Conservation (phyloP, 352 stramenopile genomes). For the Phytopythium cucurbitacearum region DNA sequence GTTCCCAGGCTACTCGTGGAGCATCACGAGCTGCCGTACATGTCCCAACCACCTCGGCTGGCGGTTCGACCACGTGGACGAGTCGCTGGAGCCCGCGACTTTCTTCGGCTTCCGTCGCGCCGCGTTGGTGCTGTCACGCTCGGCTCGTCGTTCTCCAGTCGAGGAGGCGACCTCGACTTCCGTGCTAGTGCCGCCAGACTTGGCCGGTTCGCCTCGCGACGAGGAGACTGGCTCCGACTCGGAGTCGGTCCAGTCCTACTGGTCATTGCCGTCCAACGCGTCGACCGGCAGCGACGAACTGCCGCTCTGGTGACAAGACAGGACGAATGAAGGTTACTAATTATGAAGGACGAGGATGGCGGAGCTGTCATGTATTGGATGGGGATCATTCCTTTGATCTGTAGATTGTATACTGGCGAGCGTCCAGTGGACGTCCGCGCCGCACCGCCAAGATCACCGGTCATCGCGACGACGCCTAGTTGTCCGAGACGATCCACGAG, state of each 20-base stretch:
- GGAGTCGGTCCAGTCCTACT: conserved; percentile 13
- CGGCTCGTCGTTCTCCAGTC: background rate
- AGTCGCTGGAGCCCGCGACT: conserved; percentile 15
- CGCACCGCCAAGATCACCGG: too few species aligned
- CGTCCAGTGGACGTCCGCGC: too few species aligned
- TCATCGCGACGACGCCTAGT: conserved; percentile 34
- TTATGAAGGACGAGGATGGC: conserved; percentile 1
- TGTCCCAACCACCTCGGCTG: conserved; percentile 76
- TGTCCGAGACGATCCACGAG: conserved; percentile 87
- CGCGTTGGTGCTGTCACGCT: conserved; percentile 35
- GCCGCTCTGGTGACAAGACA: conserved; percentile 13
- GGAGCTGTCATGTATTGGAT: conserved; percentile 18
- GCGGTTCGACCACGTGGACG: conserved; percentile 57
- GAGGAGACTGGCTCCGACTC: conserved; percentile 11
- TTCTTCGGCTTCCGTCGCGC: conserved; percentile 74
- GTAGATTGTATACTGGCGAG: too few species aligned
- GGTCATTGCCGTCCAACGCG: conserved; percentile 10
- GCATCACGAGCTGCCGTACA: conserved; percentile 62
- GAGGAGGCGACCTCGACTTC: conserved; percentile 11
- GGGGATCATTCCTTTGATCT: conserved; percentile 5
- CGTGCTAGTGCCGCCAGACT: conserved; percentile 7
- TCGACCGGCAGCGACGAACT: conserved; percentile 17
- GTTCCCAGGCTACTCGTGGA: conserved; percentile 81
- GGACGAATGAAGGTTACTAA: background rate
- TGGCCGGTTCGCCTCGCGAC: conserved; percentile 15